A percentile compares a stretch with the other conserved stretches of the same genome.
These are phyloP conservation scores for Cercospora citrullina DNA, from an alignment of 2,329 filamentous ascomycete species.

Conservation along the genomic window DNA sequence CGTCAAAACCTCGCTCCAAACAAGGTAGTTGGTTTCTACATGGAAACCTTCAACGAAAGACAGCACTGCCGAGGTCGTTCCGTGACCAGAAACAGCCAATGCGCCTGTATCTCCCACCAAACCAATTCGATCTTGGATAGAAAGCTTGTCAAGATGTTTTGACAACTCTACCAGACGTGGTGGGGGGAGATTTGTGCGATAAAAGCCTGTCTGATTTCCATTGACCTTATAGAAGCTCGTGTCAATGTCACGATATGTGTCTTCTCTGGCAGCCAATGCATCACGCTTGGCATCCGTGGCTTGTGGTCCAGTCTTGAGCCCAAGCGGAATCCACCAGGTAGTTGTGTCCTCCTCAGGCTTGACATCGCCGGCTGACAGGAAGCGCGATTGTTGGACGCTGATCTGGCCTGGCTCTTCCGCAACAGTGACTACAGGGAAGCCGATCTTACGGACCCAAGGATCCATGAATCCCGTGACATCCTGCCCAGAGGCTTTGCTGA, in stretches of 20 bases:
- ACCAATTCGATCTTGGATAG: constrained; percentile 86
- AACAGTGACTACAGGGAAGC: constrained; percentile 86
- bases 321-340: constrained; percentile 92
- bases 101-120: constrained; percentile 87
- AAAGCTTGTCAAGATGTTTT: constrained; percentile 71
- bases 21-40: constrained; percentile 78
- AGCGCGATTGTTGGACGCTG: constrained; percentile 79
- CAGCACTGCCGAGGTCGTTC: constrained; percentile 76
- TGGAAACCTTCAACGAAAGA: constrained; percentile 83
- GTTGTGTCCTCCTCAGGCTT: constrained; percentile 89
- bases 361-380: constrained; percentile 87
- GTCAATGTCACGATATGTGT: constrained; percentile 72
- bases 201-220: constrained; percentile 83
- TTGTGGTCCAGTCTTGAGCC: constrained; percentile 72
- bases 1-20: constrained; percentile 82
- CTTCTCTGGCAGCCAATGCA: constrained; percentile 73
- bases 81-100: constrained; percentile 82
- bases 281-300: constrained; percentile 62
- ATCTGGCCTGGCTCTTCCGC: constrained; percentile 82
- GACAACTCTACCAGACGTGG: constrained; percentile 77
- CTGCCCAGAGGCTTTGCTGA: constrained; percentile 82
- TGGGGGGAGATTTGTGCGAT: constrained; percentile 91
- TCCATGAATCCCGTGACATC: constrained; percentile 88
- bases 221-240: constrained; percentile 92
- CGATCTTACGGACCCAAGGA: constrained; percentile 93